Conservation (phyloP, 2,329 filamentous ascomycete species). For the Bipolaris gigantea region DNA sequence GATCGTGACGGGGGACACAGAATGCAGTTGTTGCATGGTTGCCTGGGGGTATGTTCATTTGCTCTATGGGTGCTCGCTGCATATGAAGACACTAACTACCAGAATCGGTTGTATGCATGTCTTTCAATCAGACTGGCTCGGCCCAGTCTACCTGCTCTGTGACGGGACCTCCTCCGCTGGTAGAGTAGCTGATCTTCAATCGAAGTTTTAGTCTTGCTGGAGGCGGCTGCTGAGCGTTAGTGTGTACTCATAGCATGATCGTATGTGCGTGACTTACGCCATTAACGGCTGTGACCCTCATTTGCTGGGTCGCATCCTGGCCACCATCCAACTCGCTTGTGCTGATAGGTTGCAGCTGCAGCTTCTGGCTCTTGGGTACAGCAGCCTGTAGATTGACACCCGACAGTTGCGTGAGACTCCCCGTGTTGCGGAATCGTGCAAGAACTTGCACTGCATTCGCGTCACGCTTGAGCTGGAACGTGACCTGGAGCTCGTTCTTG, state of each 20-base stretch:
- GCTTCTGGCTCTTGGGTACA: slow-evolving; percentile 92
- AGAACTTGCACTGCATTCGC: slow-evolving; percentile 78
- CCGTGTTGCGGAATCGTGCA: slow-evolving; percentile 80
- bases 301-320: slow-evolving; percentile 83
- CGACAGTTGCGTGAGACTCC: slow-evolving; percentile 65
- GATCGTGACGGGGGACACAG: too few species aligned
- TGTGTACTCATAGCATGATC: not conserved
- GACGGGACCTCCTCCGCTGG: slow-evolving; percentile 68
- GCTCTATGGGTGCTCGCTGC: slow-evolving; percentile 10
- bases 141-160: slow-evolving; percentile 97
- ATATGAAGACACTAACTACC: slow-evolving; percentile 4
- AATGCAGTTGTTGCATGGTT: slow-evolving; percentile 2
- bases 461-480: slow-evolving; percentile 81
- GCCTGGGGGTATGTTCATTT: slow-evolving; percentile 16
- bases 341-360: slow-evolving; percentile 89
- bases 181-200: slow-evolving; percentile 79
- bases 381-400: slow-evolving; percentile 87
- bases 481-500: slow-evolving; percentile 80
- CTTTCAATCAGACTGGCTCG: slow-evolving; percentile 61
- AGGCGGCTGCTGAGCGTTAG: slow-evolving; percentile 61
- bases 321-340: slow-evolving; percentile 74
- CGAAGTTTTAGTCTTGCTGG: slow-evolving; percentile 73
- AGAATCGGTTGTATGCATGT: not conserved
- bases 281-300: slow-evolving; percentile 82
- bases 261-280: slow-evolving; percentile 68